Evolutionary conservation across 2,329 filamentous ascomycete species (phyloP), one percentile per base, ranked within the genome.

Genomic region (Sporothrix dimorphospora): DNA sequence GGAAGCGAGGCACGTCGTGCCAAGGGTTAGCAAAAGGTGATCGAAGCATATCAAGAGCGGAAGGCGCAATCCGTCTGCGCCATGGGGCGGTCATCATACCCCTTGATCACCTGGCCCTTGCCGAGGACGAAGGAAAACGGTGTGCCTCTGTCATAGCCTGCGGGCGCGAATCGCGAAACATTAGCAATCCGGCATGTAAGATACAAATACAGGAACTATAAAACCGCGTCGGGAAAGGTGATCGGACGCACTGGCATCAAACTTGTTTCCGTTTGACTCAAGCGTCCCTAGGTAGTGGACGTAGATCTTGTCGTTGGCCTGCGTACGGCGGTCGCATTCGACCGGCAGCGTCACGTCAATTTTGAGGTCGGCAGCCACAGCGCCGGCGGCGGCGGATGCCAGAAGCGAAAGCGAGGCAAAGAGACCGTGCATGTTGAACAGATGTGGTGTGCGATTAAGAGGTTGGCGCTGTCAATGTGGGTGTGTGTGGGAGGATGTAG

Each of bases 261-360:
- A 98, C 80, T 96, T 85, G 74, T 88, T 85, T 78, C 94, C 95
- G 75, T 90, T 88, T 69, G 84, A 83, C 74, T 89, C 87, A 42
- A 98, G 88, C 1, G 92, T 96, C 77, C 95, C 95, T 71, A 88
- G 88, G 86, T 98, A 98, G 85, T 98, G 94, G 78, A 98, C 94
- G 71, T 90, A 85, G 79, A 98, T 90, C 75, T 85, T 89, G 83
- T 98, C 94, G 76, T 94, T 94, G 74, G 87, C 88, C 78, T 87
- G 78, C 19, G 89, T 92, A 84, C 93, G 94, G 81, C 94, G 91
- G 68, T 89, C 89, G 85, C 94, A 98, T 76, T 93, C 89, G 75
- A 92, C 91, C 34, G 88, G 84, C 73, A 89, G 86, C 69, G 90
- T 92, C 76, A 93, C 89, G 76, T 97, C 90, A 80, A 97, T 92